These are phyloP conservation scores for Carex arenaria DNA, from an alignment of 202 grass and related monocot genomes.

Conservation along the genomic window DNA sequence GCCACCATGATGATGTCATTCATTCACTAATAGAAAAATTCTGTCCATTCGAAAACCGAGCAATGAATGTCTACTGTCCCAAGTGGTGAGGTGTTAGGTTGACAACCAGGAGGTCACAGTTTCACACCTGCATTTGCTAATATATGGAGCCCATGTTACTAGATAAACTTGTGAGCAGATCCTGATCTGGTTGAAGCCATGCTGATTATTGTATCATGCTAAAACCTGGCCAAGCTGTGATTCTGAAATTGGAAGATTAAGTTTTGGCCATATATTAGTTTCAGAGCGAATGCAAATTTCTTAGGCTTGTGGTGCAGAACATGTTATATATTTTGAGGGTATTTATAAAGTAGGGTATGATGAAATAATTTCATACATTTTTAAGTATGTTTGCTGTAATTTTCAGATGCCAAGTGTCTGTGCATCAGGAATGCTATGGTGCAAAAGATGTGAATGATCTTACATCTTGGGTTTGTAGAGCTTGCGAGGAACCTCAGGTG, in stretches of 20 bases:
- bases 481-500: conserved; percentile 56
- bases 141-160: neutral
- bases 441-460: conserved; percentile 56
- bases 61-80: neutral
- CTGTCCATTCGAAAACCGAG: neutral
- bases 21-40: neutral
- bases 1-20: neutral
- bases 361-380: conserved; percentile 11
- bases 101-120: neutral
- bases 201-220: neutral
- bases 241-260: neutral
- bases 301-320: neutral
- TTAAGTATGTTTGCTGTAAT: conserved; percentile 25
- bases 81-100: neutral
- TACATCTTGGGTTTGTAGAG: conserved; percentile 91
- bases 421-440: conserved; percentile 98
- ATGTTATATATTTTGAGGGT: neutral
- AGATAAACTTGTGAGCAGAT: neutral
- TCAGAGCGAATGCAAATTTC: neutral
- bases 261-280: neutral
- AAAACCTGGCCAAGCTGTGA: neutral
- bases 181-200: neutral
- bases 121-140: neutral
- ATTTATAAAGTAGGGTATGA: conserved; percentile 2
- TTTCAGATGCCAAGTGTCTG: conserved; percentile 85